Base-by-base conservation (phyloP, 2,329 filamentous ascomycete species). In the Trichoderma sp. region DNA sequence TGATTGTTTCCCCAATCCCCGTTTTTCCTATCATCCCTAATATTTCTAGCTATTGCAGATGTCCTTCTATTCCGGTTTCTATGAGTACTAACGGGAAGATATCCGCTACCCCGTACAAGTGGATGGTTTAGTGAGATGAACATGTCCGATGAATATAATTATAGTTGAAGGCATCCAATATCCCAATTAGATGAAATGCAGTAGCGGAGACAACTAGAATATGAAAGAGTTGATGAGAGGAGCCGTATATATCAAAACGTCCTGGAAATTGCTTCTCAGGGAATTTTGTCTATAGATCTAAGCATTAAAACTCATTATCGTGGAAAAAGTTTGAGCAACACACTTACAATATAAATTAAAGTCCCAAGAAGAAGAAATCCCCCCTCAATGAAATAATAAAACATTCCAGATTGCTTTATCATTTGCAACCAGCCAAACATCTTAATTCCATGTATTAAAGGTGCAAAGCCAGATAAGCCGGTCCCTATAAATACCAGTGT, bases 221-320 rank as follows among this genome's bases (percentile, higher is more conserved):
- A 24, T 65, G 61, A 46, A 65, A 65, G 24, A 65, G 61, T 32
- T 65, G 61, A 13, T 65, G 61, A 13, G 61, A 65, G 18, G 61
- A 43, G 51, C 61, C 61, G 37, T 56, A 65, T 3, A 65, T 65
- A 32, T 65, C 61, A 7, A 65, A 65, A 32, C 32, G 55, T 7
- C 61, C 61, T 24, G 61, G 61, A 21, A 24, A 65, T 32, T 34
- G 51, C 7, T 51, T 55, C 11, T 65, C 61, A 34, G 61, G 61
- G 24, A 65, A 65, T 18, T 56, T 65, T 34, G 61, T 56, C 61
- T 65, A 26, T 46, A 26, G 18, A 56, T n/a, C 24, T 46, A 3
- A 16, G 61, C 3, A 6, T 18, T n/a, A 65, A 51, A 8, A 32
- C 28, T 30, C 43, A 24, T 0, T 43, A 24, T 56, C 18, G 7